phyloP scores from a whole-genome alignment of 2,329 filamentous ascomycete genomes.

The Ophiostoma sp. region DNA sequence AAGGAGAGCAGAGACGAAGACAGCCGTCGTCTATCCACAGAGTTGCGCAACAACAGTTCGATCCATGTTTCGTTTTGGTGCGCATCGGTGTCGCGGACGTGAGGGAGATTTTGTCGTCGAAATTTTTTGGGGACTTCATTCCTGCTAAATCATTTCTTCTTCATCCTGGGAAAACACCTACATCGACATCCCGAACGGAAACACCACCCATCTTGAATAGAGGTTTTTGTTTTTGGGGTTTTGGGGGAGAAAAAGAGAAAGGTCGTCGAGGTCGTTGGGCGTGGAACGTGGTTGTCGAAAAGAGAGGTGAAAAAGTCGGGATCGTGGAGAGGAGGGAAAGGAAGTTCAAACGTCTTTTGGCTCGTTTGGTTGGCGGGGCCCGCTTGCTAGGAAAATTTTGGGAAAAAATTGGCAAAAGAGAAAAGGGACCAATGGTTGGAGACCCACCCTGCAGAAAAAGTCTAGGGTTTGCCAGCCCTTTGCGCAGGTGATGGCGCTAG shows the following conservation, averaged over 20 bases:
- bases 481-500: not conserved
- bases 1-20: not conserved
- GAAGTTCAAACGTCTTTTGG: not conserved
- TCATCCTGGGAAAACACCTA: slow-evolving; percentile 51
- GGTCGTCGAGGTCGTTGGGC: slow-evolving; percentile 19
- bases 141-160: slow-evolving; percentile 12
- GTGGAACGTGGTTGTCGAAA: slow-evolving; percentile 24
- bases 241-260: slow-evolving; percentile 10
- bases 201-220: slow-evolving; percentile 70
- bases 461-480: slow-evolving; percentile 23
- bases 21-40: not conserved
- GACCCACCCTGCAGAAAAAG: slow-evolving; percentile 6
- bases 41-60: slow-evolving; percentile 7
- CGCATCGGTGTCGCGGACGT: slow-evolving; percentile 14
- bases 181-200: slow-evolving; percentile 82
- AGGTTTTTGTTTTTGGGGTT: slow-evolving; percentile 27
- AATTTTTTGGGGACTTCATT: slow-evolving; percentile 18
- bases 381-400: slow-evolving; percentile 8
- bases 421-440: not conserved
- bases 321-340: not conserved
- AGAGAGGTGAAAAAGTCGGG: slow-evolving; percentile 9
- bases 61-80: slow-evolving; percentile 10
- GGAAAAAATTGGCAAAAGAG: not conserved
- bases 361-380: slow-evolving; percentile 1
- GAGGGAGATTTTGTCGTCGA: slow-evolving; percentile 19